phyloP scores from a whole-genome alignment of 2,329 filamentous ascomycete species.

The Diaporthe nobilis region DNA sequence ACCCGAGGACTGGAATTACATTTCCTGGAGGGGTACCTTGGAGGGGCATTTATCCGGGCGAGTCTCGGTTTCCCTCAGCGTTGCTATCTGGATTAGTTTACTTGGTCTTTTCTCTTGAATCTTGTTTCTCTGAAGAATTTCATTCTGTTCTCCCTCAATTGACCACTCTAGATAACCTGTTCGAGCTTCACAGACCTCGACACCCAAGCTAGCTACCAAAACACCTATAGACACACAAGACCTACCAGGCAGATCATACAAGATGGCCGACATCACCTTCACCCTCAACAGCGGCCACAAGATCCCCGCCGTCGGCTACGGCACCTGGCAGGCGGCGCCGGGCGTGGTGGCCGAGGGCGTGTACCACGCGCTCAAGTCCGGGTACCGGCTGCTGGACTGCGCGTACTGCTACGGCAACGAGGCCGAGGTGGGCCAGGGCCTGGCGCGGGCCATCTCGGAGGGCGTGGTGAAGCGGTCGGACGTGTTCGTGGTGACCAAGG shows the following conservation, averaged over 20 bases:
- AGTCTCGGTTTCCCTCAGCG: background rate
- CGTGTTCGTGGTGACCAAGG: constrained; percentile 87
- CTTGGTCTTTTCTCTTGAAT: background rate
- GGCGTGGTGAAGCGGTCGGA: constrained; percentile 82
- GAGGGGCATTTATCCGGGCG: constrained; percentile 31
- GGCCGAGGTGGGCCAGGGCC: constrained; percentile 83
- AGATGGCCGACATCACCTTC: constrained; percentile 70
- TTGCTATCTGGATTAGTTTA: background rate
- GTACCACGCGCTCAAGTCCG: constrained; percentile 68
- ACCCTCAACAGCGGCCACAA: constrained; percentile 75
- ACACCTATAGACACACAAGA: background rate
- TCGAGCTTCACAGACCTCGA: background rate
- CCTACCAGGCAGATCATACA: constrained; percentile 41
- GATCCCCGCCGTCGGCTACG: constrained; percentile 75
- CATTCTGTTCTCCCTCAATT: background rate
- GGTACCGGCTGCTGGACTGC: constrained; percentile 76
- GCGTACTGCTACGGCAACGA: constrained; percentile 88
- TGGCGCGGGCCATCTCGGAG: constrained; percentile 78
- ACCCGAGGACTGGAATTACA: constrained; percentile 16
- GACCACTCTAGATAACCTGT: background rate
- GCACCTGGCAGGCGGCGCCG: constrained; percentile 75
- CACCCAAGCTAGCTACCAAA: background rate
- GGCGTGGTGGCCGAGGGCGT: constrained; percentile 73
- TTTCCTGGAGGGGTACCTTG: constrained; percentile 24
- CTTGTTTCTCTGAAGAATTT: background rate